Conservation (phyloP, 2,329 filamentous ascomycete species). For the Beauveria sp. region DNA sequence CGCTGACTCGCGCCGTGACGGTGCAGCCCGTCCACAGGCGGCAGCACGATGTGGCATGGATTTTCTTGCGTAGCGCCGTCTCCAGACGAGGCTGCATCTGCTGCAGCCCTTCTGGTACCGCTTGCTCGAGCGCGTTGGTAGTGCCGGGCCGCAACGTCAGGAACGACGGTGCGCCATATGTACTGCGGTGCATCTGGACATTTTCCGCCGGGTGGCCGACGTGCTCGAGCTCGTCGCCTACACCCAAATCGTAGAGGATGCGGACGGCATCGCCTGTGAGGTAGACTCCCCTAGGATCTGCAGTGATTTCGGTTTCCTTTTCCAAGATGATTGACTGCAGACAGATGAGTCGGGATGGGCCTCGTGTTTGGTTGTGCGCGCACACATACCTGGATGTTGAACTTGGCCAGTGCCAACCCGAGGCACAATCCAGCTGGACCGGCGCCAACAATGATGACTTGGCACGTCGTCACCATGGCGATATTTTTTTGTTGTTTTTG, state of each 20-base stretch:
- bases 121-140: not conserved
- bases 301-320: slow-evolving; percentile 18
- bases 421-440: not conserved
- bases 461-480: not conserved
- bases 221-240: slow-evolving; percentile 15
- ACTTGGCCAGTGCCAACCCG: not conserved
- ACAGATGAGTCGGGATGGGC: not conserved
- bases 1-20: slow-evolving; percentile 12
- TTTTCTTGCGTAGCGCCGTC: slow-evolving; percentile 7
- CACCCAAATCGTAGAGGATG: slow-evolving; percentile 17
- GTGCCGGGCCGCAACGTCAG: not conserved
- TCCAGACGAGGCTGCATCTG: slow-evolving; percentile 13
- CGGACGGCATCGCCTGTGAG: slow-evolving; percentile 25
- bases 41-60: slow-evolving; percentile 15
- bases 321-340: slow-evolving; percentile 20
- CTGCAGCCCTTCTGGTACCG: slow-evolving; percentile 2
- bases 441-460: not conserved
- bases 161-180: slow-evolving; percentile 4
- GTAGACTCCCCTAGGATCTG: slow-evolving; percentile 24
- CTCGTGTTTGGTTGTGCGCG: not conserved
- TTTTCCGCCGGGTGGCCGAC: not conserved
- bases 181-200: slow-evolving; percentile 18
- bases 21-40: slow-evolving; percentile 6
- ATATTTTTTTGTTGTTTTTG: not conserved
- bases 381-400: not conserved